Evolutionary conservation across 1,284 basidiomycete species (phyloP), one percentile per base, ranked within the genome.

Genomic region (Taiwanofungus camphoratus): DNA sequence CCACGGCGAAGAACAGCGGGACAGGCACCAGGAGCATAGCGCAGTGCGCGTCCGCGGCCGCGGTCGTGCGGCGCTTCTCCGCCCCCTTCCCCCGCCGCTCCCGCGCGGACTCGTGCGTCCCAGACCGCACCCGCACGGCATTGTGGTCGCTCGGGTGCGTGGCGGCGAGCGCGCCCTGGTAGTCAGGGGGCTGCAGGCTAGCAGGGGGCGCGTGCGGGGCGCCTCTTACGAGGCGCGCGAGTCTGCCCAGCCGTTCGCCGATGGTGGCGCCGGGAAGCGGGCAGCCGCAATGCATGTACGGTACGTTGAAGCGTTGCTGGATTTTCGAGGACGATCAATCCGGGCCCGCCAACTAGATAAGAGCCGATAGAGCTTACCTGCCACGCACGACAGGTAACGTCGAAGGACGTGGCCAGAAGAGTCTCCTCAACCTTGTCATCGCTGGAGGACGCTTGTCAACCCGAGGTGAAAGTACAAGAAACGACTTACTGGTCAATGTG

Each of bases 91-190:
- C 15, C 4, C 46, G 46, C 32, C 48, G 44, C 18, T 44, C 35
- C 47, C 12, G 44, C 41, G 7, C 13, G 16, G 12, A 29, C 20
- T n/a, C 45, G 42, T 33, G 36, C 29, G 12, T 15, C 37, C 39
- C 23, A 27, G 15, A 40, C 27, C 13, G 24, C 35, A 21, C 52
- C 44, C 55, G 43, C 5, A 63, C 38, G 2, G 53, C 53, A 37
- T 66, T 64, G 46, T 69, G 67, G 22, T 61, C 50, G 30, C 68
- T 70, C 3, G 68, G 66, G 44, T 69, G 68, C 11, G 67, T 67
- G 13, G 63, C 67, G 12, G 59, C 60, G 36, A 61, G 53, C n/a
- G 52, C 48, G 23, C 51, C 53, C 9, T 49, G 46, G 36, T 62
- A 63, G 23, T 59, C 57, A 0, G 64, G 62, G 7, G 68, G 61